Conservation (phyloP, 1,139 yeast species). For the Wickerhamomyces sp. region DNA sequence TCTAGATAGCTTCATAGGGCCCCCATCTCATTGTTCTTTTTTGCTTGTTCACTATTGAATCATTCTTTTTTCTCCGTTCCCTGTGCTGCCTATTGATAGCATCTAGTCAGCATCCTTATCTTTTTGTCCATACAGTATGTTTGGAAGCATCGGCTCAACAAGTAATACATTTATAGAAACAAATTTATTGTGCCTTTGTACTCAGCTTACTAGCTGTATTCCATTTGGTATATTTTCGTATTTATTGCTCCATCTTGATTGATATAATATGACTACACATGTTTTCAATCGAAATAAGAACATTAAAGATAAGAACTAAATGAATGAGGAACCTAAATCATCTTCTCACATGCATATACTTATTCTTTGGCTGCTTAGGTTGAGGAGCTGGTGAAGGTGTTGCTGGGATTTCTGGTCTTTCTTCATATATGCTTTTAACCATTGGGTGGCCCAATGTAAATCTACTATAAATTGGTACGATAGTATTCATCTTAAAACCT, state of each 20-base stretch:
- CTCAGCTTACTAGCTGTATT: too few species aligned
- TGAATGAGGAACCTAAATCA: constrained; percentile 1
- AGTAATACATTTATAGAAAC: too few species aligned
- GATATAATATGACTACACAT: too few species aligned
- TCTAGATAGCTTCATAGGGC: too few species aligned
- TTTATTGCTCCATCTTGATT: too few species aligned
- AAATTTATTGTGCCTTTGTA: too few species aligned
- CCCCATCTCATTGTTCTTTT: too few species aligned
- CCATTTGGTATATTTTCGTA: too few species aligned
- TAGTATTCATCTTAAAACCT: constrained; percentile 80
- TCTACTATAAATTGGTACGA: constrained; percentile 81
- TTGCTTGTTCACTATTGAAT: neutral
- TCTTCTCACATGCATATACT: constrained; percentile 31
- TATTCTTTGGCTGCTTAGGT: constrained; percentile 39
- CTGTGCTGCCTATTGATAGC: too few species aligned
- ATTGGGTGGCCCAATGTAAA: constrained; percentile 81
- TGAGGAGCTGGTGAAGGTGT: constrained; percentile 21
- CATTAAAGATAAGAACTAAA: neutral
- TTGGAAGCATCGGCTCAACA: too few species aligned
- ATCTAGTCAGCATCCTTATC: too few species aligned
- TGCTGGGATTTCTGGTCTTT: constrained; percentile 30
- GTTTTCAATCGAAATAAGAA: neutral
- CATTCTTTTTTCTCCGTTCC: neutral
- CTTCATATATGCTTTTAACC: constrained; percentile 67
- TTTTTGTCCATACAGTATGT: too few species aligned